Evolutionary conservation across 805 yeast genomes (phyloP), one percentile per base, ranked within the genome.

Genomic region (Wickerhamiella musiphila): DNA sequence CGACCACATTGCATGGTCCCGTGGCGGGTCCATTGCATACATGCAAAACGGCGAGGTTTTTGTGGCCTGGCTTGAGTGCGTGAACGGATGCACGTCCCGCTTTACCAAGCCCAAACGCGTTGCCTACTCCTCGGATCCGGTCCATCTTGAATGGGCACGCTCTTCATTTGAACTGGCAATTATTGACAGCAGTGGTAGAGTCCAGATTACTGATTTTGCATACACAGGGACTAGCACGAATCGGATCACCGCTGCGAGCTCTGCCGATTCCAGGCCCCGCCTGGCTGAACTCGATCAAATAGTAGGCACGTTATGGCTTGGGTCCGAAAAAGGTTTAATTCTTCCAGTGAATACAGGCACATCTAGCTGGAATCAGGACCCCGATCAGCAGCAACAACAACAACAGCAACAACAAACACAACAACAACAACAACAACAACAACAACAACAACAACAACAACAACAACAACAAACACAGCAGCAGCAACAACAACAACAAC

Each of bases 81-180:
- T 68, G 10, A 75, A 79, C 49, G 95, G 94, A 1, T 61, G 63
- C 21, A 54, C 63, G 28, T 86, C 95, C 95, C 71, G 73, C 42
- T 58, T 83, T 38, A 78, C 83, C 1, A 57, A 62, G 6, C 69
- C 79, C 1, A 60, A 64, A 17, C 52, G 50, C 18, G 47, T 61
- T 21, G 45, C 41, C 11, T 44, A 39, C 22, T 36, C 47, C 17
- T 28, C 40, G 12, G 33, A 34, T 22, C 46, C 48, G 13, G 38
- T 28, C n/a, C 40, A 61, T 17, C 65, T 81, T 5, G 57, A 65
- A 24, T 90, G 94, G 83, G 73, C 90, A 36, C 69, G 72, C 29
- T 58, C 73, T 1, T 86, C 86, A 28, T 71, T 78, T 35, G 93
- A 84, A 46, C 61, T 90, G 29, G 92, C 92, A 2, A 68, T 78